phyloP scores from a whole-genome alignment of 352 stramenopile genomes.

The Saprolegnia diclina region DNA sequence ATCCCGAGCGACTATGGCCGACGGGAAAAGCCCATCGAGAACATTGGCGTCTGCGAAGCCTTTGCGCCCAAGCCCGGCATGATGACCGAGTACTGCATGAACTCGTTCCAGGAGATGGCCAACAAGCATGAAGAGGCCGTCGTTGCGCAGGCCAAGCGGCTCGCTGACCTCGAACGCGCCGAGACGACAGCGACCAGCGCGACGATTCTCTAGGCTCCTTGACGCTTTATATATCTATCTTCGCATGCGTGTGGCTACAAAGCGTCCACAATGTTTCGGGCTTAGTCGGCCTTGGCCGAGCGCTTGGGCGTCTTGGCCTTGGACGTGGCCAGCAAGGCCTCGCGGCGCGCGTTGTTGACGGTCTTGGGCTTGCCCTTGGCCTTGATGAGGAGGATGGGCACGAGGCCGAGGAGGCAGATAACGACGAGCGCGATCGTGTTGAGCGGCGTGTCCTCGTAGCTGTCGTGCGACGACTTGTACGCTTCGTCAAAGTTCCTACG shows the following conservation, averaged over 20 bases:
- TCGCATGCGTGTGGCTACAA: neutral
- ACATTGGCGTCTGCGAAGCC: constrained; percentile 3
- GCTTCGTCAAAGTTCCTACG: constrained; percentile 73
- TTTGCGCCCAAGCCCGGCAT: constrained; percentile 11
- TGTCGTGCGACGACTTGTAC: constrained; percentile 53
- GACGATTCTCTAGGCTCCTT: constrained; percentile 1
- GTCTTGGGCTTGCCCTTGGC: constrained; percentile 57
- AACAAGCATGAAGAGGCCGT: constrained; percentile 14
- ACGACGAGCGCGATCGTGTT: constrained; percentile 64
- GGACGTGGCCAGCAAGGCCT: constrained; percentile 29
- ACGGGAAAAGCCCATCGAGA: constrained; percentile 1
- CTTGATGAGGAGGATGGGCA: constrained; percentile 67
- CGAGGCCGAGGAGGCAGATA: constrained; percentile 45
- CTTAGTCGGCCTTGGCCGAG: constrained; percentile 22
- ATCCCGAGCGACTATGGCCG: constrained; percentile 9
- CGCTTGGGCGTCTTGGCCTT: constrained; percentile 17
- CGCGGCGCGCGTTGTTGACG: constrained; percentile 57
- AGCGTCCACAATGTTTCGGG: neutral
- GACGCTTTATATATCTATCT: constrained; percentile 10
- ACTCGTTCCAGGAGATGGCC: constrained; percentile 20
- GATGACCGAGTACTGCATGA: constrained; percentile 27
- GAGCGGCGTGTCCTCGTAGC: constrained; percentile 61
- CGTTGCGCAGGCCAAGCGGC: constrained; percentile 10
- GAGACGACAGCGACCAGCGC: neutral
- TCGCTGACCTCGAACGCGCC: neutral